These are phyloP conservation scores for Monoraphidium neglectum DNA, from an alignment of 139 green algal genomes.

Conservation along the genomic window DNA sequence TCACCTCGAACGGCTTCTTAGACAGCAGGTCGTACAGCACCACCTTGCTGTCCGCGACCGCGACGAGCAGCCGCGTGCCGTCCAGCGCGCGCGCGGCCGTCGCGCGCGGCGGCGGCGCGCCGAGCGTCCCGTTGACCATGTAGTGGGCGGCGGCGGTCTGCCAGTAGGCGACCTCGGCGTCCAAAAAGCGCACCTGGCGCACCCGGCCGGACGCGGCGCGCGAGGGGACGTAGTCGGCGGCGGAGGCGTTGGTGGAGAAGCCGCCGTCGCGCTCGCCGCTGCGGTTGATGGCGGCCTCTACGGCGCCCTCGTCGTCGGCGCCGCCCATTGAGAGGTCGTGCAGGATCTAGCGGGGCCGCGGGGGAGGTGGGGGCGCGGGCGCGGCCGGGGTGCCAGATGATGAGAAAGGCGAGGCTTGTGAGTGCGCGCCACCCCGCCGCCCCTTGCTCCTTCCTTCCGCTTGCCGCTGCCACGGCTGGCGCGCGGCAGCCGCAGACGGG, in stretches of 20 bases:
- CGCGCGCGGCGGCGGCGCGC: background rate
- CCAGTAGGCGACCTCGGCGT: conserved; percentile 44
- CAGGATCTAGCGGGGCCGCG: conserved; percentile 19
- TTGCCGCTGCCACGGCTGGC: no score
- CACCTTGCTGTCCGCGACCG: conserved; percentile 52
- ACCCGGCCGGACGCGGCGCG: conserved; percentile 26
- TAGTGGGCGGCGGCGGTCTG: conserved; percentile 19
- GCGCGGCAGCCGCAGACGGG: no score
- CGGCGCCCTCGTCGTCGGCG: conserved; percentile 37
- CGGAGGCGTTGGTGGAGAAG: conserved; percentile 45
- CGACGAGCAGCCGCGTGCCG: conserved; percentile 43
- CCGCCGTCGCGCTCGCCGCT: conserved; percentile 10
- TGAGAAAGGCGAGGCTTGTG: no score
- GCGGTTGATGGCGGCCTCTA: conserved; percentile 40
- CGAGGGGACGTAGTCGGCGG: conserved; percentile 10
- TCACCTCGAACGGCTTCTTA: conserved; percentile 37
- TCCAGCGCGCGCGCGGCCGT: conserved; percentile 24
- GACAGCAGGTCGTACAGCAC: conserved; percentile 51
- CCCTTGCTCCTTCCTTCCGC: no score
- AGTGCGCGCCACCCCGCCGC: no score
- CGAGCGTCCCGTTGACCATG: conserved; percentile 28
- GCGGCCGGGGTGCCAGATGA: no score
- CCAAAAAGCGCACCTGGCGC: conserved; percentile 42
- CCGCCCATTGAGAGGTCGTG: conserved; percentile 49
- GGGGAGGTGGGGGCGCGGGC: no score